Conservation (phyloP, 495 filamentous ascomycete species). For the Tuber aestivum region DNA sequence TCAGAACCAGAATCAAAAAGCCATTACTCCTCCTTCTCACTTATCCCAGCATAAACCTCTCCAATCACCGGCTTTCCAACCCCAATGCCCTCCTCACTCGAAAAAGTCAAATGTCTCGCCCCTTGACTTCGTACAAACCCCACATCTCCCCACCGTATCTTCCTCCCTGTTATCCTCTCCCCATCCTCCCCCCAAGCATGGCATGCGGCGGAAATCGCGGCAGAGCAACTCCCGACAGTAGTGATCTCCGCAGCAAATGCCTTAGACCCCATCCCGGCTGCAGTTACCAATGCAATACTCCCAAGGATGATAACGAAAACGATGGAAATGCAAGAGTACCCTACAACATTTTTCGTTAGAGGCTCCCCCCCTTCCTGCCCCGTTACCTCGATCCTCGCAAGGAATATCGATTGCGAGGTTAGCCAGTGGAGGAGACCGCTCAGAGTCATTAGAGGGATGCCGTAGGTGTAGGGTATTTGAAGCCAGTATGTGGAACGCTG, state of each 20-base stretch:
- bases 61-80: not conserved
- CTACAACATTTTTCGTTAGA: not conserved
- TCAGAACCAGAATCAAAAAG: not conserved
- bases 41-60: not conserved
- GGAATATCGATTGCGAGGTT: slow-evolving; percentile 46
- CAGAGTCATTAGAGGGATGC: slow-evolving; percentile 41
- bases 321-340: slow-evolving; percentile 21
- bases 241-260: not conserved
- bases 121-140: too few relatives aligned
- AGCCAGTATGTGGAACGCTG: slow-evolving; percentile 48
- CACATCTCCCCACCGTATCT: too few relatives aligned
- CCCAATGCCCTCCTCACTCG: too few relatives aligned
- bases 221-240: not conserved
- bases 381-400: slow-evolving; percentile 35
- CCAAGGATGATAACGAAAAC: slow-evolving; percentile 4
- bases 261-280: not conserved
- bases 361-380: too few relatives aligned
- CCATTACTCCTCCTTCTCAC: not conserved
- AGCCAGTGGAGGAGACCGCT: slow-evolving; percentile 46
- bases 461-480: slow-evolving; percentile 45
- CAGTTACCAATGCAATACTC: not conserved
- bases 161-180: too few relatives aligned
- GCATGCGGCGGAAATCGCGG: too few relatives aligned
- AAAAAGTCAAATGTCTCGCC: too few relatives aligned
- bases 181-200: not conserved